Evolutionary conservation across 345 rosid species (phyloP), one percentile per base, ranked within the genome.

Genomic region (Capsella bursapastoris): DNA sequence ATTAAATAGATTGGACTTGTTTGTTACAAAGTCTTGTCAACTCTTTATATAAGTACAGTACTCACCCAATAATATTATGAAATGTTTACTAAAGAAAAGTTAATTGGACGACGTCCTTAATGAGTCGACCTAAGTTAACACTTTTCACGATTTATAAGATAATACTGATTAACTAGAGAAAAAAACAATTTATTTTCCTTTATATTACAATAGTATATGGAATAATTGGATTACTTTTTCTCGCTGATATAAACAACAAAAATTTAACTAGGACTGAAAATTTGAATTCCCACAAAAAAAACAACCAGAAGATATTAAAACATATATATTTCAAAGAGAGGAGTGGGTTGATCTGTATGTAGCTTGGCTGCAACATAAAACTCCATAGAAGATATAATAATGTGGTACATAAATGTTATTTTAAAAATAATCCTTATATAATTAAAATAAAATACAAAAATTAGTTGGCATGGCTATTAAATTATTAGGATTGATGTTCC

Each of bases 1-100:
- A 22, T 6, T 7, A 75, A 22, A 52, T 75, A 38, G 38, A 41
- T 32, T 27, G 13, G 18, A 75, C 7, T 25, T 41, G 56, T 60
- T 58, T 57, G 66, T 67, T 60, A 18, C n/a, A 41, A 48, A 41
- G 68, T 68, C 73, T 51, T 57, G 52, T 72, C 77, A 7, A 45
- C 28, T 45, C 64, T 32, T 12, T 66, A 11, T 44, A 13, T 35
- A 37, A 14, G 22, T 32, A 41, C 16, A 38, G 12, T 38, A 62
- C 52, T 35, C 13, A 16, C 57, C 27, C 8, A 66, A 34, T 73
- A 45, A 37, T 34, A 37, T 15, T 31, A 57, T 37, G 10, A 35
- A 1, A 8, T 45, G 15, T 34, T 25, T 52, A 1, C 2, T 32
- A 34, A 6, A 10, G 4, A 31, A 10, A 27, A 38, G 13, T 37